These are phyloP conservation scores for Metarhizium robertsii DNA, from an alignment of 2,329 filamentous ascomycete species.

Conservation along the genomic window DNA sequence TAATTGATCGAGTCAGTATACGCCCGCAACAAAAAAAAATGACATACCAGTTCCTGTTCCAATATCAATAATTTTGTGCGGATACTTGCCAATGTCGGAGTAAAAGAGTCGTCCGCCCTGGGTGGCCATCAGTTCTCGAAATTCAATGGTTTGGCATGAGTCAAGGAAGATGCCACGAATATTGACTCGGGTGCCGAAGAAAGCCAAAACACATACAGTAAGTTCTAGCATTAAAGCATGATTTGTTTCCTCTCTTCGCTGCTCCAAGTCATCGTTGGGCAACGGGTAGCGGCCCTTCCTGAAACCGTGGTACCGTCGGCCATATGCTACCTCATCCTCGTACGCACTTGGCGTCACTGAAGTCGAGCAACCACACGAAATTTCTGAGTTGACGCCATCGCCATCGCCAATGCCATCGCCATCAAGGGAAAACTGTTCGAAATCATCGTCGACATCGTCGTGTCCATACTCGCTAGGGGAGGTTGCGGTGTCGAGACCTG, in stretches of 20 bases:
- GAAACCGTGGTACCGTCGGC: conserved; percentile 33
- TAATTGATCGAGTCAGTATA: background rate
- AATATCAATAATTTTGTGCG: conserved; percentile 35
- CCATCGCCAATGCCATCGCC: conserved; percentile 10
- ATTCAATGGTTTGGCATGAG: background rate
- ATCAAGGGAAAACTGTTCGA: conserved; percentile 16
- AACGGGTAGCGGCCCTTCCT: conserved; percentile 34
- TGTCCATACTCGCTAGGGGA: conserved; percentile 14
- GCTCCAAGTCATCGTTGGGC: conserved; percentile 36
- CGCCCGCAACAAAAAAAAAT: background rate
- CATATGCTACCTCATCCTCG: conserved; percentile 23
- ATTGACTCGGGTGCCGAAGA: background rate
- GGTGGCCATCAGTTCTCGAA: background rate
- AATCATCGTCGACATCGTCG: conserved; percentile 17
- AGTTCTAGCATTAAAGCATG: conserved; percentile 37
- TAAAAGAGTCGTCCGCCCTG: conserved; percentile 30
- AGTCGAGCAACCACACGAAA: conserved; percentile 19
- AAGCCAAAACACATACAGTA: conserved; percentile 16
- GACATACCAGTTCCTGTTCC: conserved; percentile 38
- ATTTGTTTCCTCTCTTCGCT: conserved; percentile 34
- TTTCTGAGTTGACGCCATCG: conserved; percentile 14
- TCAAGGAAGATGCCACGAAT: background rate
- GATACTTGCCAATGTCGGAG: conserved; percentile 28
- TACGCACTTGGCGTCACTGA: conserved; percentile 24
- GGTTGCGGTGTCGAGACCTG: conserved; percentile 14